Evolutionary conservation across 2,329 filamentous ascomycete genomes (phyloP).

Genomic region (Monilinia fructigena): DNA sequence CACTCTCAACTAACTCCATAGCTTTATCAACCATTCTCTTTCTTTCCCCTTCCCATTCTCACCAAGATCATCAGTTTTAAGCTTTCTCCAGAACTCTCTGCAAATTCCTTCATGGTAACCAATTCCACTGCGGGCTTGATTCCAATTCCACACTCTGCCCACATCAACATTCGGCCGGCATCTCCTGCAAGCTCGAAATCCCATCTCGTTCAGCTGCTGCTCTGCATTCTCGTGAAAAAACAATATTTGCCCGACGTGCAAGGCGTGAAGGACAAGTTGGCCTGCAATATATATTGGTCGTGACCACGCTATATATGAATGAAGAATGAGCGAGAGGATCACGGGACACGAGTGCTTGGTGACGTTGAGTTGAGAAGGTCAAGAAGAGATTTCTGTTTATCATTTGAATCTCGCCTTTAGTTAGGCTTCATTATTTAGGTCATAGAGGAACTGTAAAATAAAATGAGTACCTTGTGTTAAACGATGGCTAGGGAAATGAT

Average conservation of each 20-base stretch:
- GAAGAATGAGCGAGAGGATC: constrained; percentile 42
- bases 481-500: background rate
- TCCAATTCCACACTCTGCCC: too few species aligned
- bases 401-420: background rate
- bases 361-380: background rate
- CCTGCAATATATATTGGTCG: constrained; percentile 56
- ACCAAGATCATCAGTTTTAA: background rate
- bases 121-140: too few species aligned
- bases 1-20: background rate
- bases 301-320: constrained; percentile 52
- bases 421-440: background rate
- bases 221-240: constrained; percentile 50
- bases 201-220: background rate
- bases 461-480: background rate
- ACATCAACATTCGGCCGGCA: constrained; percentile 9
- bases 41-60: constrained; percentile 15
- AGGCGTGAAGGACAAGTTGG: constrained; percentile 60
- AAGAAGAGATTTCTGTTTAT: background rate
- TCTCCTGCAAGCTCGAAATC: constrained; percentile 10
- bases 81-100: accelerated
- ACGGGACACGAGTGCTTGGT: constrained; percentile 37
- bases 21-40: background rate
- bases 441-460: background rate
- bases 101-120: background rate
- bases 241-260: constrained; percentile 59